Evolutionary conservation across 192 early-diverging fungal species (phyloP), one percentile per base, ranked within the genome.

Genomic region (Gaertneriomyces semiglobifer): DNA sequence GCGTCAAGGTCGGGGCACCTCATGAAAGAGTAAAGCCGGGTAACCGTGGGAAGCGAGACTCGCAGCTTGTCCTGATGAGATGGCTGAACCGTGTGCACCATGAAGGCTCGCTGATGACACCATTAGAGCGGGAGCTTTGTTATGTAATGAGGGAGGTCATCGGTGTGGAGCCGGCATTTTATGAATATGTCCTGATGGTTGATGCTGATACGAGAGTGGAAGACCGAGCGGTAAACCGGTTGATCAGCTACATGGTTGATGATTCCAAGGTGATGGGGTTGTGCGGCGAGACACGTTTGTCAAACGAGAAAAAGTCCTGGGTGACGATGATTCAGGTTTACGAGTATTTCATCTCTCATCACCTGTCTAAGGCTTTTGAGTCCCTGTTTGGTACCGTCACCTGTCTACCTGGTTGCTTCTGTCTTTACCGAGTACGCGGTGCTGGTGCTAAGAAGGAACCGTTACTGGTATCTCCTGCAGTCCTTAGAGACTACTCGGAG

Each of bases 321-420:
- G 85, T 89, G 53, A 93, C 93, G 3, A 95, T 95, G 94, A 93
- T 97, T 79, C 94, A 97, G 69, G 70, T 97, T 45, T 95, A 95
- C 72, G 93, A 97, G 79, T 78, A 73, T 63, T 80, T 77, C 58
- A 72, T 77, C 43, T 77, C 70, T 2, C 74, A 77, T 20, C 70
- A 77, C 25, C 44, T 77, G 14, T 18, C 78, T 18, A 82, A 82
- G 50, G 80, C 80, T 0, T 82, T 82, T 52, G 80, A 82, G 63
- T 74, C 69, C 4, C 47, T 82, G 4, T 82, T 82, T 70, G 80
- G 80, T 7, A 72, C 78, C 42, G 80, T 82, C 10, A 82, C 80
- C 3, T 82, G 80, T 67, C 58, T 82, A 0, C 80, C 80, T 3
- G 94, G 94, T 45, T 97, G 94, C 82, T 97, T 97, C 83, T 90